Evolutionary conservation across 257 asterid genomes (phyloP).

Genomic region (Striga asiatica): DNA sequence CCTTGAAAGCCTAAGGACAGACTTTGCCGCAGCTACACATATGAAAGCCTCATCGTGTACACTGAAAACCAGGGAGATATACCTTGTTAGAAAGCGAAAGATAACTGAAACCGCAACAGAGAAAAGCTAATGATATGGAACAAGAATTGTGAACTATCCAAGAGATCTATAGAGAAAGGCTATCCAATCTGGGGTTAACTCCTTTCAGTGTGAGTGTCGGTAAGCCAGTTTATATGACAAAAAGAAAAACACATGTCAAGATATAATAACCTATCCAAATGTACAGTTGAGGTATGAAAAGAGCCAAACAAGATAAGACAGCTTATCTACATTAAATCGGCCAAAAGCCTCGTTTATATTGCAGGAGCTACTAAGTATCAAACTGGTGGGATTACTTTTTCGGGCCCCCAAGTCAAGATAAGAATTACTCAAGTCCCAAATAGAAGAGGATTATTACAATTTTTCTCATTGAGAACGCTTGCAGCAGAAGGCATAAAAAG

Average conservation of each 20-base stretch:
- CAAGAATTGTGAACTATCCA: background rate
- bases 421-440: background rate
- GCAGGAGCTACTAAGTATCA: background rate
- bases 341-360: background rate
- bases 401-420: background rate
- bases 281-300: no score
- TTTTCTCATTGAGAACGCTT: no score
- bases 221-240: no score
- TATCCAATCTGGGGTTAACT: no score
- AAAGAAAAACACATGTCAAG: no score
- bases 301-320: background rate
- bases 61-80: constrained; percentile 29
- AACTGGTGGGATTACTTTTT: background rate
- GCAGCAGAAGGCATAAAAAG: no score
- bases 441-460: no score
- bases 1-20: constrained; percentile 73
- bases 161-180: background rate
- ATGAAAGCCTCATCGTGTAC: constrained; percentile 43
- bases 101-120: background rate
- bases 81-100: constrained; percentile 4
- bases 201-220: no score
- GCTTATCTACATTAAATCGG: background rate
- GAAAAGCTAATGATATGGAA: background rate
- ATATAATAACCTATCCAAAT: no score
- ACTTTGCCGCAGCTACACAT: constrained; percentile 80